Base-by-base conservation (phyloP, 768 basidiomycete genomes). In the Megacollybia marginata region DNA sequence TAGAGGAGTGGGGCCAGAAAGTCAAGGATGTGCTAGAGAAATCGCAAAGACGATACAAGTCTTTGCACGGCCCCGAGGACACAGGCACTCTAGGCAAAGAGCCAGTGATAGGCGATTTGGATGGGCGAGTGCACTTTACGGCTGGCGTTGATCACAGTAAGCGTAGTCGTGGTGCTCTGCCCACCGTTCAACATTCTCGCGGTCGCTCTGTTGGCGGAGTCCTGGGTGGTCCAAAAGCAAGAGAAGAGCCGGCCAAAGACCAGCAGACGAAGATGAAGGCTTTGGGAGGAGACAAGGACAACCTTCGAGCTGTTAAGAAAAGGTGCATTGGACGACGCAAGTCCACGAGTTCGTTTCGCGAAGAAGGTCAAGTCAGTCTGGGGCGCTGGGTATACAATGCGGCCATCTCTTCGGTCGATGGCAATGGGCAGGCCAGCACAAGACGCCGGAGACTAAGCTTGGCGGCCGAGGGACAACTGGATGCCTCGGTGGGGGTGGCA, bases 1-100 rank as follows among this genome's bases (percentile, higher is more conserved):
- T 76, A 48, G 76, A 78, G 18, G 80, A 82, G 48, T 85, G 81
- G 79, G 70, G 65, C 1, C 66, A 68, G 54, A 79, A 76, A 60
- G 74, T 82, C 47, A 75, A 73, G 59, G 70, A 71, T 19, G 70
- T 75, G 18, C 57, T 83, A 59, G 72, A 77, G 58, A 66, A 62
- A 48, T 82, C 81, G 40, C 73, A 74, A 61, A 70, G 65, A 35
- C 74, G 76, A 50, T 84, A 75, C 64, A 80, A 76, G 60, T 73
- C 82, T 2, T 57, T 84, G 44, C n/a, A 44, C 32, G 47, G 55
- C 36, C 52, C 47, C 49, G 54, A 57, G 51, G 54, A 51, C 51
- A 58, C 47, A 35, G 42, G 53, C 28, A 47, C 52, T 50, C 55
- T 57, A 53, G 49, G 56, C 18, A 42, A 34, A 44, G 48, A 35